Base-by-base conservation (phyloP, 2,329 filamentous ascomycete genomes). In the Cadophora malorum region DNA sequence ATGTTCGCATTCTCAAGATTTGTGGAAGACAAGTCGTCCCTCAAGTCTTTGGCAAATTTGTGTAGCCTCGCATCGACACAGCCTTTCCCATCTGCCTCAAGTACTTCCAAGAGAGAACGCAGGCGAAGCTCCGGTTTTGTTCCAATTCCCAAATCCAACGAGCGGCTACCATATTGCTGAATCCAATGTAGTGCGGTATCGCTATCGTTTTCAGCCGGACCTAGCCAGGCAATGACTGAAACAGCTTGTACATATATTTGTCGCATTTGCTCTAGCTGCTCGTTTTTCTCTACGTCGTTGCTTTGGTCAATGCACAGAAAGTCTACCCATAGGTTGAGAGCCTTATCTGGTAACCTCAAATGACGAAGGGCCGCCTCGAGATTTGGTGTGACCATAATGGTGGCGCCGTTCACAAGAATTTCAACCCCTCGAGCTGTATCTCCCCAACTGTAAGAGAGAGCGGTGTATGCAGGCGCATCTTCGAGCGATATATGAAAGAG, bases 231-330 rank as follows among this genome's bases (percentile, higher is more conserved):
- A 21, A 76, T 45, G 9, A 76, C 73, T 21, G 68, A 65, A 3
- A 65, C 16, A 9, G 75, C 74, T 21, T 63, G 33, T 35, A 70
- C 59, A 66, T 74, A 79, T 55, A 79, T 78, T 3, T 74, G 49
- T 25, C 69, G 71, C 75, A 77, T 77, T 33, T 72, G 66, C 8
- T 66, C 41, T 0, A 78, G 67, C 61, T 78, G 75, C 7, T 66
- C 55, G 23, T 33, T 69, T 45, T 72, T 75, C 64, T 77, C 76
- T 3, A 23, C 33, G 5, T 67, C 52, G 52, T 76, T 68, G 7
- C 12, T n/a, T 67, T 77, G 75, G 58, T 78, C 68, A 61, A 77
- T 75, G 61, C 74, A 77, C 10, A 78, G 56, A n/a, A 74, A 71
- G 64, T 78, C 76, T 12, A 76, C 69, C 76, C 76, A 78, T 1